Evolutionary conservation across 2,329 filamentous ascomycete species (phyloP), one percentile per base, ranked within the genome.

Genomic region (Cryphonectria radicalis): DNA sequence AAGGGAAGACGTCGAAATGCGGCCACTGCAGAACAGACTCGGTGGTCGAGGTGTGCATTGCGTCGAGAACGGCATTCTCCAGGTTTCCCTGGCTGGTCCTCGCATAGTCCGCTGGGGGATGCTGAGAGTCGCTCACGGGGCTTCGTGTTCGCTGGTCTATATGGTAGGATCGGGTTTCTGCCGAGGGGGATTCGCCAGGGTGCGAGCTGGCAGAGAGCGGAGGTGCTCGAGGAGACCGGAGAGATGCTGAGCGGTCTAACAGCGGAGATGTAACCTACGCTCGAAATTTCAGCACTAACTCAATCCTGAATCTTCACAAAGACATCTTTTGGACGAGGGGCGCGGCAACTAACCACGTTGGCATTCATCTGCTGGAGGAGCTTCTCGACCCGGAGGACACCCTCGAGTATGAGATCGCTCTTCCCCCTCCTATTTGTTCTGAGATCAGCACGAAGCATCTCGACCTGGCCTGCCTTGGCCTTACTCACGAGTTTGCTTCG

Each of bases 21-120:
- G 83, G 84, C 85, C 85, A 87, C 69, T 84, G 82, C 0, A 87
- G 79, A n/a, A 87, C 80, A 0, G 83, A 84, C 74, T 87, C 84
- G 0, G 84, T 86, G 0, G 84, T 84, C 0, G 84, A 86, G 0
- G 83, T 85, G 74, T 86, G 85, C 79, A 85, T 83, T 0, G 83
- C 84, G 13, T 85, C 84, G 6, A 87, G 77, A 2, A 85, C 82
- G 0, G 85, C 85, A 70, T 86, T 87, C 72, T 84, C 82, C 46
- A 82, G 78, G 71, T 76, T 79, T 40, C 50, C 70, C 59, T 69
- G 67, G 43, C 64, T 64, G 14, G 70, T 75, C 32, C 28, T 65
- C 13, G 43, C 11, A 25, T 35, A 65, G 25, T 65, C 43, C 42
- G 63, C n/a, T 8, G 72, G 67, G 62, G 69, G 70, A 59, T 76